These are phyloP conservation scores for Metschnikowia dekortorum DNA, from an alignment of 805 yeast genomes.

Conservation along the genomic window DNA sequence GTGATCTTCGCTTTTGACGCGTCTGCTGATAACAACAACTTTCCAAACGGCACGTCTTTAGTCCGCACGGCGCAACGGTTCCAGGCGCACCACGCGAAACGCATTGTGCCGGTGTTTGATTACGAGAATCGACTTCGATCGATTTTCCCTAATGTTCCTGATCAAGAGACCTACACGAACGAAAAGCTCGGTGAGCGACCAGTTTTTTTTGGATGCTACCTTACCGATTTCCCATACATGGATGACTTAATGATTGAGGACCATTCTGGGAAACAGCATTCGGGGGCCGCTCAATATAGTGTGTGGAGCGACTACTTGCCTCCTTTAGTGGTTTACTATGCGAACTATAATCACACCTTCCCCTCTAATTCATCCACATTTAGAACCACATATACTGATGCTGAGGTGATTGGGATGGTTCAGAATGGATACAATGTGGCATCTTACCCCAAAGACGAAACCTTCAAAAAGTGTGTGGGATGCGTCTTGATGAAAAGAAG, in stretches of 20 bases:
- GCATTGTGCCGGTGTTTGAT: constrained; percentile 7
- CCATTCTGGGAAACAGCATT: constrained; percentile 3
- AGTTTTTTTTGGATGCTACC: constrained; percentile 41
- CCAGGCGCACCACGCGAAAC: constrained; percentile 15
- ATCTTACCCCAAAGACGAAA: constrained; percentile 37
- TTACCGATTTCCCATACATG: constrained; percentile 26
- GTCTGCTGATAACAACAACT: constrained; percentile 50
- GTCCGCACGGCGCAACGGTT: constrained; percentile 33
- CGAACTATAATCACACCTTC: constrained; percentile 41
- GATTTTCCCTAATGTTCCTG: constrained; percentile 36
- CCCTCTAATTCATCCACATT: constrained; percentile 57
- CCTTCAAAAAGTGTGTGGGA: constrained; percentile 47
- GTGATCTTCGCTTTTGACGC: constrained; percentile 40
- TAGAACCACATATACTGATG: constrained; percentile 44
- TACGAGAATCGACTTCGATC: neutral
- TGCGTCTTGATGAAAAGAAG: constrained; percentile 53
- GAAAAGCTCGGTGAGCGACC: constrained; percentile 24
- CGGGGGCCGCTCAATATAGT: neutral
- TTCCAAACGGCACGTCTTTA: constrained; percentile 57
- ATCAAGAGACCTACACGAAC: constrained; percentile 20
- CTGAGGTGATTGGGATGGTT: constrained; percentile 44
- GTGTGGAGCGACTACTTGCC: constrained; percentile 32
- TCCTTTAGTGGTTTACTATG: constrained; percentile 51
- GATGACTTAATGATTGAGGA: neutral
- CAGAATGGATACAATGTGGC: constrained; percentile 51